phyloP scores from a whole-genome alignment of 1,139 yeast genomes.

The Blastobotrys raffinosifermentans region DNA sequence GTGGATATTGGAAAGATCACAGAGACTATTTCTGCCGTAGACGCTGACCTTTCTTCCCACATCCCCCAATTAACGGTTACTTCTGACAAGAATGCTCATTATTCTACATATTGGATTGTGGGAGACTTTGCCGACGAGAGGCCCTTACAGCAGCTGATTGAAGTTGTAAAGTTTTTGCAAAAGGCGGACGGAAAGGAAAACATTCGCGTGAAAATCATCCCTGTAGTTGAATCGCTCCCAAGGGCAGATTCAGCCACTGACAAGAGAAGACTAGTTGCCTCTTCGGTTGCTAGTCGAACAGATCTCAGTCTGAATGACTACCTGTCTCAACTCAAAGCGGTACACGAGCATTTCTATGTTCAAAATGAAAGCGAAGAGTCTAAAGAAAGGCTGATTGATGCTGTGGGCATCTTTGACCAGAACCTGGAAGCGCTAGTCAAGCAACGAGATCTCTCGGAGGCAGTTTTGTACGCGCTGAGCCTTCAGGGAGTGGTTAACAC shows the following conservation, averaged over 20 bases:
- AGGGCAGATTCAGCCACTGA: neutral
- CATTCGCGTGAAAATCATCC: constrained; percentile 38
- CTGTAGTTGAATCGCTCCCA: constrained; percentile 3
- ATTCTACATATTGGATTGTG: constrained; percentile 45
- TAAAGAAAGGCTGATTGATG: too few species aligned
- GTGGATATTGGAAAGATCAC: constrained; percentile 18
- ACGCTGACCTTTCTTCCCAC: neutral
- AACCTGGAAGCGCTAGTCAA: too few species aligned
- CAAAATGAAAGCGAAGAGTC: neutral
- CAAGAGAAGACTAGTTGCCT: neutral
- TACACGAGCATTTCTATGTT: neutral
- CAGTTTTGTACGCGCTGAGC: too few species aligned
- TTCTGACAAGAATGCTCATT: constrained; percentile 10
- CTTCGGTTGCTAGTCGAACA: neutral
- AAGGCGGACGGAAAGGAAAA: constrained; percentile 18
- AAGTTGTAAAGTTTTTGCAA: constrained; percentile 31
- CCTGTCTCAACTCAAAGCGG: neutral
- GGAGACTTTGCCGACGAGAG: constrained; percentile 45
- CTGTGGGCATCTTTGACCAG: too few species aligned
- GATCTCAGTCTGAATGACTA: neutral
- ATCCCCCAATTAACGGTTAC: neutral
- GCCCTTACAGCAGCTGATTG: constrained; percentile 41
- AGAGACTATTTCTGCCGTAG: constrained; percentile 8
- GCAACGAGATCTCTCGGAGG: too few species aligned
- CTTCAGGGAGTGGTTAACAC: neutral